Conservation (phyloP, 176 grass and related monocot genomes). For the Saccharum spontaneum region DNA sequence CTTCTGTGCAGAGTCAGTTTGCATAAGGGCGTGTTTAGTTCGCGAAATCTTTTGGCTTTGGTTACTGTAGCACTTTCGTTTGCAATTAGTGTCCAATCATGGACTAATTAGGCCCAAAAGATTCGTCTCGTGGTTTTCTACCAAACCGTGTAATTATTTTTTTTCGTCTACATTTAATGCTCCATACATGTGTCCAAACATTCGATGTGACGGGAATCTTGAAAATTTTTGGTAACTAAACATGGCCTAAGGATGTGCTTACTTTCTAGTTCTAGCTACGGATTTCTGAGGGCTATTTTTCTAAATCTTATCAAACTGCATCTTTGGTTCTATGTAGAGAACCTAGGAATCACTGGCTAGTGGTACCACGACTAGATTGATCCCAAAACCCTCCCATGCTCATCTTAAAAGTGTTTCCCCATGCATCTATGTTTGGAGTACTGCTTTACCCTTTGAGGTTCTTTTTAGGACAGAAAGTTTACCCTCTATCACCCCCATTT, state of each 20-base stretch:
- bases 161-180: too few relatives aligned
- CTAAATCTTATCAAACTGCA: background rate
- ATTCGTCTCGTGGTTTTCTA: too few relatives aligned
- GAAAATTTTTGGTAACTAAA: too few relatives aligned
- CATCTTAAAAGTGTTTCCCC: background rate
- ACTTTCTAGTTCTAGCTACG: background rate
- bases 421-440: background rate
- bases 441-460: background rate
- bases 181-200: too few relatives aligned
- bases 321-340: background rate
- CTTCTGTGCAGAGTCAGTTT: background rate
- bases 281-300: background rate
- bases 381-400: background rate
- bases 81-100: too few relatives aligned
- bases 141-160: too few relatives aligned
- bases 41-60: too few relatives aligned
- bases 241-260: too few relatives aligned
- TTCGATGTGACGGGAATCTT: too few relatives aligned
- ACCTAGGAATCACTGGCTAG: background rate
- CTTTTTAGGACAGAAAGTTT: background rate
- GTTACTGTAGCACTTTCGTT: too few relatives aligned
- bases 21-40: background rate
- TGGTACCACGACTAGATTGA: background rate
- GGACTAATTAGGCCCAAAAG: too few relatives aligned
- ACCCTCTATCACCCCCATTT: background rate